These are phyloP conservation scores for Rhexocercosporidium sp. DNA, from an alignment of 2,329 filamentous ascomycete genomes.

Conservation along the genomic window DNA sequence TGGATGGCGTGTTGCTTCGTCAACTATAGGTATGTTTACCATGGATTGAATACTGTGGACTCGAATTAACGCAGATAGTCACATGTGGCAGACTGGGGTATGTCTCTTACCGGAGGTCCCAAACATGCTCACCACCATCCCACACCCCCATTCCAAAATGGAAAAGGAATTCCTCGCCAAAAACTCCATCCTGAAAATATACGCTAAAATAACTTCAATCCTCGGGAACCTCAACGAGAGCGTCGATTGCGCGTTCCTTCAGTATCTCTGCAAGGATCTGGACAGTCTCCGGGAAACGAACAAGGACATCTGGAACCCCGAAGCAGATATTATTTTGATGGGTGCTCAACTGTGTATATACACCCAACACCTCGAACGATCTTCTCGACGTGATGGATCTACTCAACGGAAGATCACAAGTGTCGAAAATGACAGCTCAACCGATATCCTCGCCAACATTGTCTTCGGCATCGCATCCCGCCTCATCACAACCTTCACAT, in stretches of 20 bases:
- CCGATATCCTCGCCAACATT: background rate
- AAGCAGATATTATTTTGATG: slow-evolving; percentile 18
- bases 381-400: background rate
- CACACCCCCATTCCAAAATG: background rate
- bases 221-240: slow-evolving; percentile 13
- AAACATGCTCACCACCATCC: slow-evolving; percentile 3
- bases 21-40: background rate
- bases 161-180: slow-evolving; percentile 1
- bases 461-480: slow-evolving; percentile 2
- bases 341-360: slow-evolving; percentile 22
- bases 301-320: slow-evolving; percentile 16
- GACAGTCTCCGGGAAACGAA: slow-evolving; percentile 13
- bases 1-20: slow-evolving; percentile 8
- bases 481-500: slow-evolving; percentile 8
- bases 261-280: slow-evolving; percentile 20
- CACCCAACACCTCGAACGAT: slow-evolving; percentile 17
- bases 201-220: slow-evolving; percentile 1
- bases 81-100: slow-evolving; percentile 5
- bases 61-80: background rate
- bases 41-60: too few relatives aligned
- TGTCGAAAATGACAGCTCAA: background rate
- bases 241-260: slow-evolving; percentile 12
- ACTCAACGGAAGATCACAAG: background rate
- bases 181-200: background rate
- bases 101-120: slow-evolving; percentile 5